These are phyloP conservation scores for Boletus edulis DNA, from an alignment of 768 basidiomycete species.

Conservation along the genomic window DNA sequence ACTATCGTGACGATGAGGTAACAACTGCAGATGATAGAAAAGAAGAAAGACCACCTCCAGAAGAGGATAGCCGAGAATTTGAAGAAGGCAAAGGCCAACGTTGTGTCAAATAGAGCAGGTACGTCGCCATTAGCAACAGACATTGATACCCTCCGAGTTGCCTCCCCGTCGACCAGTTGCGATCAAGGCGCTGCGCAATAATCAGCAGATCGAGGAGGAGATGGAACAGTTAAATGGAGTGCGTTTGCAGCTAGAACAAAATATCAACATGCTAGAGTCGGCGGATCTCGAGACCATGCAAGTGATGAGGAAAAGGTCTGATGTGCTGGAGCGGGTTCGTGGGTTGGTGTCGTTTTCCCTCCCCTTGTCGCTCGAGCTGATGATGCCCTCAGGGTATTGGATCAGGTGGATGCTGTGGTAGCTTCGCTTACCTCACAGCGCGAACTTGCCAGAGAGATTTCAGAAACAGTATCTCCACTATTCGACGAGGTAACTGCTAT, in stretches of 20 bases:
- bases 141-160: constrained; percentile 4
- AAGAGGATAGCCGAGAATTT: constrained; percentile 95
- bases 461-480: constrained; percentile 80
- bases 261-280: constrained; percentile 94
- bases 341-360: constrained; percentile 49
- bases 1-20: constrained; percentile 91
- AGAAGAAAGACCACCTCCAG: constrained; percentile 96
- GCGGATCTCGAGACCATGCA: constrained; percentile 97
- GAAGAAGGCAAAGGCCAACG: constrained; percentile 90
- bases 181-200: constrained; percentile 84
- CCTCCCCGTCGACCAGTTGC: constrained; percentile 55
- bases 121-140: constrained; percentile 32
- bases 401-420: constrained; percentile 87
- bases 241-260: constrained; percentile 89
- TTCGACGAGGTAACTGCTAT: constrained; percentile 65
- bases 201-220: constrained; percentile 87
- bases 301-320: constrained; percentile 94
- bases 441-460: constrained; percentile 90
- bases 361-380: constrained; percentile 2
- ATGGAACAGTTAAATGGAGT: constrained; percentile 82
- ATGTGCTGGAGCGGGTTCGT: constrained; percentile 87
- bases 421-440: constrained; percentile 83
- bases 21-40: constrained; percentile 96
- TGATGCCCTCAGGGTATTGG: constrained; percentile 59
- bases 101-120: constrained; percentile 92